Base-by-base conservation (phyloP, 2,329 filamentous ascomycete genomes). In the Basipetospora chlamydospora region DNA sequence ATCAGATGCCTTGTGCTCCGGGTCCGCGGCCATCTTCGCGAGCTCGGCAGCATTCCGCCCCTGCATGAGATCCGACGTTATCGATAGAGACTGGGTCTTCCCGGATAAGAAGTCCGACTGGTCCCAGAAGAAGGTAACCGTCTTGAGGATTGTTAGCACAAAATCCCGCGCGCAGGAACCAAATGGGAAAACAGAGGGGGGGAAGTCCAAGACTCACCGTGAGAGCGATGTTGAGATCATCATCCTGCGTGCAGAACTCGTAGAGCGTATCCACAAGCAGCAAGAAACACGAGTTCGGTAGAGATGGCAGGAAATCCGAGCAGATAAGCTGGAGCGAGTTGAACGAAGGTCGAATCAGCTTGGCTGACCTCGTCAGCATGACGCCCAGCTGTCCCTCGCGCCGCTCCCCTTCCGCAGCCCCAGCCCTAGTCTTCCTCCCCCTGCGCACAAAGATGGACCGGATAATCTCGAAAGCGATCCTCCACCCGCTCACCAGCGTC, bases 61-160 rank as follows among this genome's bases (percentile, higher is more conserved):
- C 30, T 63, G 57, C 39, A 77, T 63, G 41, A 77, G 62, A 35
- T 66, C 63, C 29, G 67, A 60, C 1, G 67, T 75, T 22, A 79
- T 70, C 1, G 67, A 64, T 30, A 78, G 67, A 0, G 67, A 63
- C 40, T 63, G 64, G 37, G 66, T 73, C 45, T 70, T 73, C 3
- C 66, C 60, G 2, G 73, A 77, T 4, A 96, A 64, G 44, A 87
- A 90, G 54, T 95, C 87, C 0, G 88, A 94, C 6, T 95, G 71
- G 37, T 88, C 87, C 85, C 87, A 95, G 54, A 94, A 93, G 51
- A 93, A 90, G 0, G 88, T 94, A 7, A 94, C 83, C 1, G 87
- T 90, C 73, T 84, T 33, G 23, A 20, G 26, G 1, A 28, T 21
- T 4, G 12, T 49, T 36, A 46, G 45, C 18, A 36, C 4, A 41